These are phyloP conservation scores for Claviceps capensis DNA, from an alignment of 2,329 filamentous ascomycete genomes.

Conservation along the genomic window DNA sequence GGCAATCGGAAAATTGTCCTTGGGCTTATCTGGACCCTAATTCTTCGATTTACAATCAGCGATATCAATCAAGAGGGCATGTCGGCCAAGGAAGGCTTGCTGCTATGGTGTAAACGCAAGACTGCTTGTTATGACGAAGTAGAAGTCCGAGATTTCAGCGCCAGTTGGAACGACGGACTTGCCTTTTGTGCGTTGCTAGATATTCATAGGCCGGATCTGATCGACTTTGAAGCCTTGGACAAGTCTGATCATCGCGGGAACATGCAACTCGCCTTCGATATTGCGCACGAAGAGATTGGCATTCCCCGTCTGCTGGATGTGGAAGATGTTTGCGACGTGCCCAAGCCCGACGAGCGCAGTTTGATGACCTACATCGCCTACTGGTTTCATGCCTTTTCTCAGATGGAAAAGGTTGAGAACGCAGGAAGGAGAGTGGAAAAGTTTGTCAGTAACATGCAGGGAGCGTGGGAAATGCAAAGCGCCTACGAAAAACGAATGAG, in stretches of 20 bases:
- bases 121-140: conserved; percentile 98
- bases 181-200: conserved; percentile 94
- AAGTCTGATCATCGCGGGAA: conserved; percentile 90
- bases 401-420: conserved; percentile 98
- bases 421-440: conserved; percentile 93
- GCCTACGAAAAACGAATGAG: conserved; percentile 87
- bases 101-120: conserved; percentile 96
- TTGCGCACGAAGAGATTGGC: conserved; percentile 89
- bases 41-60: conserved; percentile 94
- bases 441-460: conserved; percentile 97
- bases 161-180: conserved; percentile 93
- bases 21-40: conserved; percentile 94
- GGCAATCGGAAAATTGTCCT: conserved; percentile 96
- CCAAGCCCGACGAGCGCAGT: conserved; percentile 88
- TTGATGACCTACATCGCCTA: conserved; percentile 99
- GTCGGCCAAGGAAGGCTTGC: conserved; percentile 88
- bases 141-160: conserved; percentile 86
- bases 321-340: conserved; percentile 93
- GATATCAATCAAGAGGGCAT: conserved; percentile 97
- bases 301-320: conserved; percentile 93
- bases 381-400: conserved; percentile 99
- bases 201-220: conserved; percentile 92
- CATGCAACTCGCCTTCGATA: conserved; percentile 96
- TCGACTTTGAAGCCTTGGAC: conserved; percentile 90
- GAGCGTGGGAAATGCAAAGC: conserved; percentile 98